Evolutionary conservation across 768 basidiomycete species (phyloP).

Genomic region (Harrya chromipes): DNA sequence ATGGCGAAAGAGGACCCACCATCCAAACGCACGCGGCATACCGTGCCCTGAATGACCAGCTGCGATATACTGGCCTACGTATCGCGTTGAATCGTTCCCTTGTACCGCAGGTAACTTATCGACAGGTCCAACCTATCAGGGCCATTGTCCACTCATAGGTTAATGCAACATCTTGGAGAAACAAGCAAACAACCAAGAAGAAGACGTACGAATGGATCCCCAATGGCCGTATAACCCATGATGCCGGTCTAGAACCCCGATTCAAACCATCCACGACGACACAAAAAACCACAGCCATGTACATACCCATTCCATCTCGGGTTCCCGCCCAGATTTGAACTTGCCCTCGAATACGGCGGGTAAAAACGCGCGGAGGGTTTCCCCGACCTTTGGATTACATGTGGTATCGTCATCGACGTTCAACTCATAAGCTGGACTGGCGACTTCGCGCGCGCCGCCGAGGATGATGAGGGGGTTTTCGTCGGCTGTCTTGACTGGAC

Average conservation of each 20-base stretch:
- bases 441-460: slow-evolving; percentile 60
- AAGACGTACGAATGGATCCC: slow-evolving; percentile 62
- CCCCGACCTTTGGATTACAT: slow-evolving; percentile 46
- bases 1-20: slow-evolving; percentile 30
- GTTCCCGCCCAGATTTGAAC: slow-evolving; percentile 46
- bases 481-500: slow-evolving; percentile 37
- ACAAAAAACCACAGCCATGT: background rate
- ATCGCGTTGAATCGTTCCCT: slow-evolving; percentile 21
- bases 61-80: slow-evolving; percentile 63
- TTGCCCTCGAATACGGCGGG: slow-evolving; percentile 54
- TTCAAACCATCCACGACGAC: background rate
- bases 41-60: slow-evolving; percentile 79
- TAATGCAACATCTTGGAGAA: background rate
- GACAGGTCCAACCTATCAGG: slow-evolving; percentile 59
- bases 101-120: slow-evolving; percentile 25
- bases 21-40: slow-evolving; percentile 73
- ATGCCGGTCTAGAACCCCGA: slow-evolving; percentile 62
- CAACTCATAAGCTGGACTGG: slow-evolving; percentile 43
- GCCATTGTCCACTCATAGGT: too few species aligned
- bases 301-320: slow-evolving; percentile 82
- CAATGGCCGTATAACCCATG: slow-evolving; percentile 65
- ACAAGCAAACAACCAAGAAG: background rate
- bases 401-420: slow-evolving; percentile 57
- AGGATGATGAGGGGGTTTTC: slow-evolving; percentile 62
- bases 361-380: slow-evolving; percentile 54